Evolutionary conservation across 192 early-diverging fungal species (phyloP).

Genomic region (Mortierella alpina): DNA sequence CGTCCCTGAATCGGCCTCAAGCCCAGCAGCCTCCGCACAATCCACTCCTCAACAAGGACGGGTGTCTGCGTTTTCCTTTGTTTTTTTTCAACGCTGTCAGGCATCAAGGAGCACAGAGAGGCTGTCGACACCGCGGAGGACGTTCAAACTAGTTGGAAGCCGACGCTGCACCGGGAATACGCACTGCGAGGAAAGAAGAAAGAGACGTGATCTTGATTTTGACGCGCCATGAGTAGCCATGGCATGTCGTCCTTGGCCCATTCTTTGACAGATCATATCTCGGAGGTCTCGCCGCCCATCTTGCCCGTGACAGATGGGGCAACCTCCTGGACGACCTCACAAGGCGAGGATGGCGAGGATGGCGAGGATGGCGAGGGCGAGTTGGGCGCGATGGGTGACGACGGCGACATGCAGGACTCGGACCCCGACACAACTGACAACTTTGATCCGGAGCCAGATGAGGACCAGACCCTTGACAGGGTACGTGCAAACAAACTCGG

Average conservation of each 20-base stretch:
- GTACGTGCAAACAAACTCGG: neutral
- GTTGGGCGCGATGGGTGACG: conserved; percentile 20
- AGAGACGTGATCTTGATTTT: no score
- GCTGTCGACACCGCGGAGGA: no score
- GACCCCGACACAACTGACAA: conserved; percentile 49
- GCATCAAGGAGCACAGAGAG: no score
- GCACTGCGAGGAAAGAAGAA: no score
- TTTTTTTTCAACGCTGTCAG: no score
- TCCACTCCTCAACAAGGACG: no score
- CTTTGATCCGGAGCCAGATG: conserved; percentile 47
- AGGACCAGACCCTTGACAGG: conserved; percentile 24
- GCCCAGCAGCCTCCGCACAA: no score
- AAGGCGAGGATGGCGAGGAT: conserved; percentile 36
- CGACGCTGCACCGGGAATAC: no score
- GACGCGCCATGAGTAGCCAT: conserved; percentile 20
- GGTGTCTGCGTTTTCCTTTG: no score
- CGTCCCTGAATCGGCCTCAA: no score
- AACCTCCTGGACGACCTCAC: conserved; percentile 47
- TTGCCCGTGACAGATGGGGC: conserved; percentile 19
- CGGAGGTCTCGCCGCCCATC: conserved; percentile 21
- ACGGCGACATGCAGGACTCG: conserved; percentile 51
- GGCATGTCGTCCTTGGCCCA: conserved; percentile 27
- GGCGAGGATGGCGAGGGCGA: conserved; percentile 27
- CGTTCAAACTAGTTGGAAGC: no score
- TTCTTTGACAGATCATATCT: conserved; percentile 17